These are phyloP conservation scores for Saccharomyces hybrid DNA, from an alignment of 1,139 yeast genomes.

Conservation along the genomic window DNA sequence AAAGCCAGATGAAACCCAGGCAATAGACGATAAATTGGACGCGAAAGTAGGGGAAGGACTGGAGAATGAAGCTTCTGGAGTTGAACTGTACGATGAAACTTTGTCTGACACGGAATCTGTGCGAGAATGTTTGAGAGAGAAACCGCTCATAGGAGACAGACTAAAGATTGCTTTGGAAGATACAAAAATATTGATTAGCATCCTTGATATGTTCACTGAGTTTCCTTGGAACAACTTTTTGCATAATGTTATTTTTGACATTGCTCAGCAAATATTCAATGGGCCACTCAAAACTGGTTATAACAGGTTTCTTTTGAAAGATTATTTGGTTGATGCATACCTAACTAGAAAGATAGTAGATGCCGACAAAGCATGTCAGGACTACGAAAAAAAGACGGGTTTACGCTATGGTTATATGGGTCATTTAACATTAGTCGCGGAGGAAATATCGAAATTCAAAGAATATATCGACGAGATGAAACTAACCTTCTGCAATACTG, in stretches of 20 bases:
- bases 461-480: conserved; percentile 34
- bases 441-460: conserved; percentile 88
- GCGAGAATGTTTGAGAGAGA: conserved; percentile 35
- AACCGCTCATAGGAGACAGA: conserved; percentile 82
- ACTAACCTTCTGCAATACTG: conserved; percentile 25
- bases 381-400: conserved; percentile 49
- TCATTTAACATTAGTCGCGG: conserved; percentile 88
- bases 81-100: conserved; percentile 15
- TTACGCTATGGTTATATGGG: conserved; percentile 94
- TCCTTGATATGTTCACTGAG: conserved; percentile 76
- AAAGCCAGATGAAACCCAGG: conserved; percentile 6
- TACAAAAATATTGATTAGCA: conserved; percentile 66
- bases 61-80: conserved; percentile 8
- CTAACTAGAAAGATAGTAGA: conserved; percentile 74
- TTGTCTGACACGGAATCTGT: conserved; percentile 20
- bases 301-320: conserved; percentile 79
- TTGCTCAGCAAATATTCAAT: conserved; percentile 89
- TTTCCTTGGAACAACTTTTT: conserved; percentile 97
- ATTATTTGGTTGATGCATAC: conserved; percentile 67
- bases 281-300: conserved; percentile 88
- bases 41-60: conserved; percentile 4
- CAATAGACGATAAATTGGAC: conserved; percentile 15
- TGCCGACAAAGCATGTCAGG: conserved; percentile 68
- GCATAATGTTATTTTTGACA: conserved; percentile 94
- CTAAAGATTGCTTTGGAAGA: conserved; percentile 80